Base-by-base conservation (phyloP, 1,139 yeast genomes). In the Kodamaea anthophila region DNA sequence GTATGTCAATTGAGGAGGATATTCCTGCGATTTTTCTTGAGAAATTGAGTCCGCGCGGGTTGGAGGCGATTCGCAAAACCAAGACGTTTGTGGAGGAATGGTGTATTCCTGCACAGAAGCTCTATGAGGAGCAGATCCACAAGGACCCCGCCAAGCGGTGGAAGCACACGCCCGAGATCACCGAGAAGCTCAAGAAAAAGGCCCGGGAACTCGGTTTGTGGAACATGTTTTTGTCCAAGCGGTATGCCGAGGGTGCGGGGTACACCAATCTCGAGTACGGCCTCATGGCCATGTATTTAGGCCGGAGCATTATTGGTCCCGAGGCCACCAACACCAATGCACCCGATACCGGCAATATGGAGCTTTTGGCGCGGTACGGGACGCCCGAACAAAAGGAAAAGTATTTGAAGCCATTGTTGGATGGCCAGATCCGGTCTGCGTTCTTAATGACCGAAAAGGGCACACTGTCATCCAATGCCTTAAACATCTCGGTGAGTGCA, bases 311-410 rank as follows among this genome's bases (percentile, higher is more conserved):
- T 33, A 49, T 65, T 30, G 83, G 75, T 1, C 77, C 84, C 2
- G 82, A 74, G 46, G 80, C 74, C 15, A 74, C 80, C 39, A 78
- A 78, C 49, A 72, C 78, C 15, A 57, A 54, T 32, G 85, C 85
- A 5, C 86, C 86, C 10, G 86, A 78, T 44, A 77, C 85, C n/a
- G 86, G 86, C 5, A 77, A 79, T 46, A 77, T 77, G 82, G 86
- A 78, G 49, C 61, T 79, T 13, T 52, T 79, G 39, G 81, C 81
- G 21, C 66, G 69, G 40, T 77, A 73, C 48, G 85, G 80, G 19
- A 66, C 58, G 29, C 55, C 52, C 2, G 56, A 51, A 34, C 86
- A 79, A 42, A 73, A 72, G 52, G 46, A 61, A 30, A 51, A 55
- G 37, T 79, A 77, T 70, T 60, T 78, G 40, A 51, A 51, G 33